phyloP scores from a whole-genome alignment of 306 rosid genomes.

The Rubus parviflorus region DNA sequence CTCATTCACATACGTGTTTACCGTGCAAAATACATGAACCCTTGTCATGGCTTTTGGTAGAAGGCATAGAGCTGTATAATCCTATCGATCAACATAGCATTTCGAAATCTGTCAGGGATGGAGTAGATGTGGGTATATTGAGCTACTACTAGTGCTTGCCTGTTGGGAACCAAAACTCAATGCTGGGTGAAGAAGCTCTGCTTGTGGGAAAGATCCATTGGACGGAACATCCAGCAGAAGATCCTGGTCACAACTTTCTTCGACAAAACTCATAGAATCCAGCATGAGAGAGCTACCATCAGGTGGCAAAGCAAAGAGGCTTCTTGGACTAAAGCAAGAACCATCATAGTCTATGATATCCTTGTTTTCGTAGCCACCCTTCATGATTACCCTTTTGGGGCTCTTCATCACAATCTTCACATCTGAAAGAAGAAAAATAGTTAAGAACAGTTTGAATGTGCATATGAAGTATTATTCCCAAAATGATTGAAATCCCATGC shows the following conservation, averaged over 20 bases:
- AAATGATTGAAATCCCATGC: background rate
- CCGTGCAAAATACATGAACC: slow-evolving; percentile 47
- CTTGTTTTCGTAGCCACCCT: slow-evolving; percentile 54
- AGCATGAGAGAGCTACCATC: slow-evolving; percentile 70
- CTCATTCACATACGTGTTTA: slow-evolving; percentile 53
- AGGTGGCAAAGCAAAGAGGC: slow-evolving; percentile 76
- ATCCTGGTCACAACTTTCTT: slow-evolving; percentile 74
- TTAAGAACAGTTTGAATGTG: slow-evolving; percentile 20
- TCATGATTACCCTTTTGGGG: slow-evolving; percentile 63
- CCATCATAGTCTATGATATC: slow-evolving; percentile 63
- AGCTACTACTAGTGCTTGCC: slow-evolving; percentile 86
- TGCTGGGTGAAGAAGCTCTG: slow-evolving; percentile 75
- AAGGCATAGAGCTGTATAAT: slow-evolving; percentile 32
- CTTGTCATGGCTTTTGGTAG: slow-evolving; percentile 33
- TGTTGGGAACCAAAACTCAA: slow-evolving; percentile 57
- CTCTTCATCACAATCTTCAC: slow-evolving; percentile 73
- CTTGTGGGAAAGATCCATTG: slow-evolving; percentile 79
- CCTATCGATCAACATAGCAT: slow-evolving; percentile 19
- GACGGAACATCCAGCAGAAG: slow-evolving; percentile 83
- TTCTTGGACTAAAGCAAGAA: slow-evolving; percentile 75
- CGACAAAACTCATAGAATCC: slow-evolving; percentile 63
- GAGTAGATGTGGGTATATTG: slow-evolving; percentile 48
- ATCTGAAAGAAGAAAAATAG: slow-evolving; percentile 58
- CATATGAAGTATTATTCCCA: background rate
- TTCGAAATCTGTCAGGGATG: slow-evolving; percentile 40